Base-by-base conservation (phyloP, 306 rosid species). In the Casuarina equisetifolia region DNA sequence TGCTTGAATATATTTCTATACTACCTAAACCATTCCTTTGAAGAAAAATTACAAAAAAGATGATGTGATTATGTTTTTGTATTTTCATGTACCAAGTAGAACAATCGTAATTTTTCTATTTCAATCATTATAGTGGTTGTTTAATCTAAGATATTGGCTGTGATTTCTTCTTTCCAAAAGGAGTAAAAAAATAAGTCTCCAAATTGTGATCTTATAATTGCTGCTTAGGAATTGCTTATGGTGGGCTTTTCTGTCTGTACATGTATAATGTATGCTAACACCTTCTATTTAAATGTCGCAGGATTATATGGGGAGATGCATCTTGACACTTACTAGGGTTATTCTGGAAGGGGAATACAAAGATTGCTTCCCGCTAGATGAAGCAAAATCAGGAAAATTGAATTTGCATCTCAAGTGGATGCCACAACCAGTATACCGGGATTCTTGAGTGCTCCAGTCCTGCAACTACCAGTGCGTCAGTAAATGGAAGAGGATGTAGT, bases 261-360 rank as follows among this genome's bases (percentile, higher is more conserved):
- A 4, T 12, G 72, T 43, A 59, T 38, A 69, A 48, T 70, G 19
- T 1, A 36, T 53, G 35, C 74, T 74, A 49, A 84, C 53, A 49
- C 69, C 69, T 40, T 59, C 1, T 69, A 38, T 50, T 25, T 5
- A 39, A 71, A 61, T 72, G 36, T 59, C 74, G 83, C 88, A 92
- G 99, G 97, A 92, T 69, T 95, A 90, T 82, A 82, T 95, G 92
- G 99, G 99, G 51, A 89, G 98, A 80, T 89, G 93, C 84, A 92
- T 91, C 84, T 50, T 95, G 83, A 92, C 98, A 19, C 97, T 95
- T 57, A 92, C 99, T 3, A 88, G 84, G 87, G 99, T 92, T 52
- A 86, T 92, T 59, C 11, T 95, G 79, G 98, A 95, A 69, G 97
- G 96, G 64, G 99, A 92, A 85, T 91, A 86, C 84, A 88, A 88